Conservation (phyloP, 306 rosid species). For the Leucaena leucocephala region DNA sequence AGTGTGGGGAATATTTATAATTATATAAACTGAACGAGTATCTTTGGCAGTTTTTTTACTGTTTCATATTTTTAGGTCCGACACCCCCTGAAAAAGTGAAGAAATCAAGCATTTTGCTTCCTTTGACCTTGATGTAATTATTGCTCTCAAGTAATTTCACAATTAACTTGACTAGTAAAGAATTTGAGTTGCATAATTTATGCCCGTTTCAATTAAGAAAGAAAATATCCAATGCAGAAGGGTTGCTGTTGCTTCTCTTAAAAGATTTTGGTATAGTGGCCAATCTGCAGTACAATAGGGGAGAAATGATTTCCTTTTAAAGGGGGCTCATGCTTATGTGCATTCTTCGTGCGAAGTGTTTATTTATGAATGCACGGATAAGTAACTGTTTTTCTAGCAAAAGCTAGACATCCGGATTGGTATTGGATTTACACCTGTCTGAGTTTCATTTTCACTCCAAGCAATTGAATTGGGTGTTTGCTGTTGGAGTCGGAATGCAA, state of each 20-base stretch:
- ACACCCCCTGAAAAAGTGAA: conserved; percentile 1
- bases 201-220: not conserved
- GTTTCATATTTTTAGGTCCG: not conserved
- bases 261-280: not conserved
- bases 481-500: not conserved
- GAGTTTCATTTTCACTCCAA: not conserved
- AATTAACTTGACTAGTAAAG: not conserved
- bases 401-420: not conserved
- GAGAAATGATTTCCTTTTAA: not conserved
- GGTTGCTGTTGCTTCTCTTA: not conserved
- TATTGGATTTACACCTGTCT: not conserved
- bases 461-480: conserved; percentile 3
- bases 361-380: not conserved
- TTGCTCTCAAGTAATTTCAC: not conserved
- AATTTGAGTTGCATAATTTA: not conserved
- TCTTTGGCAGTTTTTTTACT: not conserved
- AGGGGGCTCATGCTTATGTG: not conserved
- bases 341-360: not conserved
- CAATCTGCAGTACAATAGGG: not conserved
- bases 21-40: not conserved
- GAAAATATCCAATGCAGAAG: not conserved
- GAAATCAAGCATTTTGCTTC: not conserved
- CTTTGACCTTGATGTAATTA: not conserved
- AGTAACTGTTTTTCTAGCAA: not conserved
- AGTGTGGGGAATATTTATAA: not conserved